Evolutionary conservation across 306 rosid genomes (phyloP).

Genomic region (Crotalaria pallida): DNA sequence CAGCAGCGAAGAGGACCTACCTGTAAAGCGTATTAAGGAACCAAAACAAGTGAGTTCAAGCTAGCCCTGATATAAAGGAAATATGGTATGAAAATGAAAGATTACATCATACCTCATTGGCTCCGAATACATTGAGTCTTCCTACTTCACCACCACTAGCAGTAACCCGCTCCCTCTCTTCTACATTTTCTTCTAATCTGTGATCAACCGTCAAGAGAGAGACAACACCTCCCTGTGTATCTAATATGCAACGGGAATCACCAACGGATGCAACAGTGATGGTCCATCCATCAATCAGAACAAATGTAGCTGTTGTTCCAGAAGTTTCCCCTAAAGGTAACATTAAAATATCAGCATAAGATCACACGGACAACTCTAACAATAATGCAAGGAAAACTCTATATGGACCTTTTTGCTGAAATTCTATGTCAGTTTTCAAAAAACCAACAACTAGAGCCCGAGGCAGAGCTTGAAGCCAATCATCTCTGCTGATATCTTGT

Average conservation of each 20-base stretch:
- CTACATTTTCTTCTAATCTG: conserved; percentile 86
- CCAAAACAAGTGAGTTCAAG: conserved; percentile 1
- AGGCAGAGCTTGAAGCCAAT: conserved; percentile 87
- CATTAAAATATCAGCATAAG: conserved; percentile 14
- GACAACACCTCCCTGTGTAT: conserved; percentile 83
- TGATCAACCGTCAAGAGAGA: conserved; percentile 93
- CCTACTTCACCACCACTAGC: conserved; percentile 99
- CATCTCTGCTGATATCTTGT: conserved; percentile 71
- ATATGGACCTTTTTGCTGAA: conserved; percentile 69
- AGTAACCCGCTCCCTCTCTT: conserved; percentile 93
- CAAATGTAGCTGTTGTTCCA: conserved; percentile 90
- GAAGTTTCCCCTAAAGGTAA: conserved; percentile 73
- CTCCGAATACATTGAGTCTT: conserved; percentile 86
- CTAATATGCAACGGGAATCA: conserved; percentile 92
- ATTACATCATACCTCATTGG: conserved; percentile 56
- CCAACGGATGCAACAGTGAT: conserved; percentile 88
- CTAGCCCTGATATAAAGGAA: neutral
- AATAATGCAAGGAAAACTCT: neutral
- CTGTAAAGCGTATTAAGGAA: conserved; percentile 36
- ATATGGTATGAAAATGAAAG: conserved; percentile 13
- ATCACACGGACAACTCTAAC: neutral
- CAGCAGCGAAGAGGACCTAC: conserved; percentile 95
- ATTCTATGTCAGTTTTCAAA: conserved; percentile 91
- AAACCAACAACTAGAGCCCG: conserved; percentile 88
- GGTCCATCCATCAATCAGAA: conserved; percentile 83